A percentile compares a stretch with the other conserved stretches of the same genome.
These are phyloP conservation scores for Eragrostis tef DNA, from an alignment of 202 grass and related monocot genomes.

Conservation along the genomic window DNA sequence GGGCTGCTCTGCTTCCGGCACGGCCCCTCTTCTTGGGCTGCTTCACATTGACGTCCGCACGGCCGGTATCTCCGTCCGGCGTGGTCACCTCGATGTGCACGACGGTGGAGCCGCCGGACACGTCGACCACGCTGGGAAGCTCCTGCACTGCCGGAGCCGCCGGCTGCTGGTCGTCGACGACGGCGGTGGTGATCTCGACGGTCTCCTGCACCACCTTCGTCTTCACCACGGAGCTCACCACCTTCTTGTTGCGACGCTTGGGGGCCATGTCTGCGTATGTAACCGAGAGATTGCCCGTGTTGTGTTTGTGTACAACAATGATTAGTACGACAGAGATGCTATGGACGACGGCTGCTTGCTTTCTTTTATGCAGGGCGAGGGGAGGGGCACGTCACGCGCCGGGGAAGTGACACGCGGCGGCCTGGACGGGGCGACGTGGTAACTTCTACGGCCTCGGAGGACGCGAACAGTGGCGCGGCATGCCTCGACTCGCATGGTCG, in stretches of 20 bases:
- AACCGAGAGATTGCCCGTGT: no score
- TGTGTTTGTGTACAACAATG: no score
- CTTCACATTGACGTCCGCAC: conserved; percentile 12
- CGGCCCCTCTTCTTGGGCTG: neutral
- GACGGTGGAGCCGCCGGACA: conserved; percentile 26
- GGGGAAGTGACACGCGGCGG: neutral
- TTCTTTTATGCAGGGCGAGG: neutral
- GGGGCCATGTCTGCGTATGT: conserved; percentile 63
- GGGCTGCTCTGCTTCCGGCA: neutral
- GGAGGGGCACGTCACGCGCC: conserved; percentile 4
- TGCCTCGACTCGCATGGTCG: no score
- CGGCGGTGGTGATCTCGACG: conserved; percentile 51
- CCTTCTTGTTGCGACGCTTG: conserved; percentile 62
- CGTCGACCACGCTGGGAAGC: no score
- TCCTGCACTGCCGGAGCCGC: no score
- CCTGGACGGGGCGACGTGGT: neutral
- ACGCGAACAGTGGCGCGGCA: no score
- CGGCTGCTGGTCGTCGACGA: conserved; percentile 9
- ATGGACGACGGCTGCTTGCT: no score
- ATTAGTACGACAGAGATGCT: neutral
- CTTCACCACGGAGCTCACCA: conserved; percentile 50
- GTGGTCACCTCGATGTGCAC: conserved; percentile 33
- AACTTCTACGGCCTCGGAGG: no score
- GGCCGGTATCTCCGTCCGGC: neutral
- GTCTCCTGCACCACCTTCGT: conserved; percentile 66